These are phyloP conservation scores for Lathyrus sativus DNA, from an alignment of 306 rosid genomes.

Conservation along the genomic window DNA sequence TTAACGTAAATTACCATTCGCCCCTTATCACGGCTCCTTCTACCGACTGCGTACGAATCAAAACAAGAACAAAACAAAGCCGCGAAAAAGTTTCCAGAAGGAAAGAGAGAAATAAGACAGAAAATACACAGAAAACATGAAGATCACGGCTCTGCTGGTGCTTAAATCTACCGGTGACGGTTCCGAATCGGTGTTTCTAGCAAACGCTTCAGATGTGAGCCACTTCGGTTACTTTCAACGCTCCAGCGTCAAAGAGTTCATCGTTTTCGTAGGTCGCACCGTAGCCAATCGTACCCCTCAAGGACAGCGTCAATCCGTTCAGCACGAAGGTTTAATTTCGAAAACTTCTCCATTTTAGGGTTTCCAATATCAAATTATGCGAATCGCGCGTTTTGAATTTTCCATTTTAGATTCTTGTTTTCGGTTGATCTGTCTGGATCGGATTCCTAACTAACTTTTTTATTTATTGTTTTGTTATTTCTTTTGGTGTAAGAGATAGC, in stretches of 20 bases:
- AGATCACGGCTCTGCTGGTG: slow-evolving; percentile 88
- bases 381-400: slow-evolving; percentile 8
- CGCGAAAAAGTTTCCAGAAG: slow-evolving; percentile 9
- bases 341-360: slow-evolving; percentile 16
- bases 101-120: slow-evolving; percentile 1
- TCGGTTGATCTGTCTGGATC: slow-evolving; percentile 32
- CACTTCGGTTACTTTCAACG: slow-evolving; percentile 93
- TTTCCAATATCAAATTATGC: background rate
- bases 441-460: background rate
- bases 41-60: slow-evolving; percentile 31
- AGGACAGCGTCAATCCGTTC: slow-evolving; percentile 92
- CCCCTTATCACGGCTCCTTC: background rate
- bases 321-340: slow-evolving; percentile 75
- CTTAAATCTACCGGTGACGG: slow-evolving; percentile 85
- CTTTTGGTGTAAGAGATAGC: background rate
- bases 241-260: slow-evolving; percentile 85
- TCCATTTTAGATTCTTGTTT: background rate
- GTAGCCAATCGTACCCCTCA: slow-evolving; percentile 90
- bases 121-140: slow-evolving; percentile 54
- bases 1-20: background rate
- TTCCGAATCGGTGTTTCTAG: slow-evolving; percentile 79
- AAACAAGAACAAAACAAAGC: slow-evolving; percentile 18
- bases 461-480: background rate
- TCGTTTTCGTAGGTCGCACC: slow-evolving; percentile 90
- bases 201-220: slow-evolving; percentile 71